Base-by-base conservation (phyloP, 202 grass and related monocot species). In the Schoenoplectus tabernaemontani region DNA sequence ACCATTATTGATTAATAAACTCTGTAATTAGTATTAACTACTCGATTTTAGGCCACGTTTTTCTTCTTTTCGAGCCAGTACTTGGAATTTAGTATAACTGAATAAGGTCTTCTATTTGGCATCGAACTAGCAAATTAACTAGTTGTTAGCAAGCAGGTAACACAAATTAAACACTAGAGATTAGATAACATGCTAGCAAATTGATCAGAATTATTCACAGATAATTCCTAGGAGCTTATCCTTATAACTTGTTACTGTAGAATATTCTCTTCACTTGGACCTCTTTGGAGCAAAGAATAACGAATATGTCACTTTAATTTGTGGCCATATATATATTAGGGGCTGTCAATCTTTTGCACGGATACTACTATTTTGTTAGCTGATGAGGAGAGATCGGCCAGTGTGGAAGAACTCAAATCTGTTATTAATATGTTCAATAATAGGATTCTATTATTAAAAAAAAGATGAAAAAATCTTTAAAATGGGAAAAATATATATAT, bases 161-260 rank as follows among this genome's bases (percentile, higher is more conserved):
- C 44, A 48, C 43, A 50, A 71, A 48, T 15, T 67, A 28, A 15
- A 0, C 16, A 47, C 32, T 19, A 15, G 20, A 28, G 28, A 28
- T 28, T 61, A 26, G 32, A 13, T 26, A 38, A 17, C 12, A 23
- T 13, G 20, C 9, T 72, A 72, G 44, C 24, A 74, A 74, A 74
- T 74, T 53, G 46, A 19, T 74, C 1, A 34, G 69, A 74, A 34
- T 53, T n/a, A 74, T 51, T 74, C 69, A 74, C 26, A 74, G 16
- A 53, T 74, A 4, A 2, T 53, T 74, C 46, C 26, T 74, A 17
- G 13, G 44, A 73, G 24, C 44, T 51, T 32, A 12, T 32, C 6
- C 15, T 50, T 34, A n/a, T 47, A 72, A 54, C 13, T 53, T 0
- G 19, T 36, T 36, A 75, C 2, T 54, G 47, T 54, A 75, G 12